Evolutionary conservation across 257 asterid species (phyloP).

Genomic region (Forsythia viridissima): DNA sequence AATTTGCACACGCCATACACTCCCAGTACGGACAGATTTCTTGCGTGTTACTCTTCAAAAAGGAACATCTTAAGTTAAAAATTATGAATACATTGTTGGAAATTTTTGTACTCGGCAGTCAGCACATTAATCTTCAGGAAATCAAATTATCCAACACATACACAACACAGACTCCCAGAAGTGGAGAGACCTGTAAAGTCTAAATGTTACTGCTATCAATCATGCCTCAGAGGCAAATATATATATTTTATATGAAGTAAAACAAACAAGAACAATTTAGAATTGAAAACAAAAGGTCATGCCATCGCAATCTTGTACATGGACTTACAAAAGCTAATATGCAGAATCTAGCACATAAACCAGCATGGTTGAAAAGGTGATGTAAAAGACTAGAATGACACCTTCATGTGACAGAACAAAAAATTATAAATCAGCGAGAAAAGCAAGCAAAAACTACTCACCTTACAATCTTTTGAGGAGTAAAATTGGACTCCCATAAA

Average conservation of each 20-base stretch:
- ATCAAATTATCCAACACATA: not conserved
- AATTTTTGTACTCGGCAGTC: not conserved
- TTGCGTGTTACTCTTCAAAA: not conserved
- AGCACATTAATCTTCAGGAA: not conserved
- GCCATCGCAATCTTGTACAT: not conserved
- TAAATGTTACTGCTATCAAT: not conserved
- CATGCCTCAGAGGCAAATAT: not conserved
- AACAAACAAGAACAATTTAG: not conserved
- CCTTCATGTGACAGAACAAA: not conserved
- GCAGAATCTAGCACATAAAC: not conserved
- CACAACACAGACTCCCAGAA: not conserved
- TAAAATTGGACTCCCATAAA: conserved; percentile 96
- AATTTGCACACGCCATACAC: not conserved
- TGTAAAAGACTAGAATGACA: not conserved
- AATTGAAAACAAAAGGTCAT: not conserved
- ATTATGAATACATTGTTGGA: not conserved
- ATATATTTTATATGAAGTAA: not conserved
- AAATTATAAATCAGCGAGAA: not conserved
- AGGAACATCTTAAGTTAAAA: not conserved
- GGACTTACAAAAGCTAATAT: not conserved
- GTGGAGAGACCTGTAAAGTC: not conserved
- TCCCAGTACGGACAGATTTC: not conserved
- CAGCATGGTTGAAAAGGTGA: not conserved
- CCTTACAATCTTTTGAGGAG: conserved; percentile 91
- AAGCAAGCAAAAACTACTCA: conserved; percentile 19